Base-by-base conservation (phyloP, 2,329 filamentous ascomycete genomes). In the Metarhizium brunneum region DNA sequence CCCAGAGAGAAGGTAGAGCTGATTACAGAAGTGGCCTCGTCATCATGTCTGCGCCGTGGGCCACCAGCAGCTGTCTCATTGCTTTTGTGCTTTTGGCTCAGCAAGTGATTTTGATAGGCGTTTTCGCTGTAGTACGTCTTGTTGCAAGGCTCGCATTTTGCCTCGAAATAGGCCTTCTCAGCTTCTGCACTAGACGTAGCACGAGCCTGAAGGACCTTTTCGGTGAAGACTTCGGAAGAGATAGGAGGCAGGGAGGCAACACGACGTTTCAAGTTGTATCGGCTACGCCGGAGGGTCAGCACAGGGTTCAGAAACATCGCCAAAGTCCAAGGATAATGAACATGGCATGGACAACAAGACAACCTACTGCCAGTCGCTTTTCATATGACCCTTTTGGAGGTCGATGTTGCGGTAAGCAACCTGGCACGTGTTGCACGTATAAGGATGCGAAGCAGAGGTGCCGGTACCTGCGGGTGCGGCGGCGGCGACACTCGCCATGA, bases 111-210 rank as follows among this genome's bases (percentile, higher is more conserved):
- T 67, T 86, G 84, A 72, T 88, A 97, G 38, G 94, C 92, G 73
- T 96, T 96, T 68, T 96, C 90, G 73, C 92, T 97, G 76, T 87
- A 97, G 72, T 95, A 99, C 14, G 88, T 91, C 76, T 95, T 95
- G 66, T 88, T 82, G 76, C 94, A 99, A 20, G 85, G 80, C 3
- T 84, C 77, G 71, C 94, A 99, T 35, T 78, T 75, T 67, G 88
- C 91, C 70, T 96, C 90, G 67, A 92, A 97, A 14, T 89, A 85
- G 4, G 92, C 92, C 72, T 90, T 90, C 59, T 91, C 88, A 55
- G 91, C 90, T 60, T 92, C 90, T 38, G 90, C 90, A 47, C 82
- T 88, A 16, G 91, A 88, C 7, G 83, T 84, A 32, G 92, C 92
- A 68, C 95, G 90, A 60, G 92, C 92, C 64, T 91, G 90, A 16